A percentile compares a stretch with the other conserved stretches of the same genome.
These are phyloP conservation scores for Bimuria novae-zelandiae DNA, from an alignment of 2,329 filamentous ascomycete species.

Conservation along the genomic window DNA sequence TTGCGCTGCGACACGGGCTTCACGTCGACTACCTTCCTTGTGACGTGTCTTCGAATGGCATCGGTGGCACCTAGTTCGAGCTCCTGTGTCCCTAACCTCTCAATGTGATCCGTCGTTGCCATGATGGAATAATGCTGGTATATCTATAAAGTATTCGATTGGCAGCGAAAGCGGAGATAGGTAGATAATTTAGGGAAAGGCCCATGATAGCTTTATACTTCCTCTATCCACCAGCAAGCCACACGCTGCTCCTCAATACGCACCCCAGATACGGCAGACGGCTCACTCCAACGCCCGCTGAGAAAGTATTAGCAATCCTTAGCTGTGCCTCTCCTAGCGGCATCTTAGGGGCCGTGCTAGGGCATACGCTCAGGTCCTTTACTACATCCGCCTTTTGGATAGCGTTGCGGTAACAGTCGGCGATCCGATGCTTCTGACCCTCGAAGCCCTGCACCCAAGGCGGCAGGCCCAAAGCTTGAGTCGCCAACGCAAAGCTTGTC, in stretches of 20 bases:
- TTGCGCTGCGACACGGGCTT: conserved; percentile 59
- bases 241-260: not conserved
- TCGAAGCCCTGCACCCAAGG: not conserved
- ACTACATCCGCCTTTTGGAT: conserved; percentile 1
- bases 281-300: not conserved
- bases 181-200: not conserved
- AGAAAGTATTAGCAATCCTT: not conserved
- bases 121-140: not conserved
- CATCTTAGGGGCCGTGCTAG: not conserved
- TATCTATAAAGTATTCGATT: too few species aligned
- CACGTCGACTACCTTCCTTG: conserved; percentile 55
- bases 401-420: conserved; percentile 1
- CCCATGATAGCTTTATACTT: not conserved
- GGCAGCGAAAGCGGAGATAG: not conserved
- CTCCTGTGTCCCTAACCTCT: conserved; percentile 44
- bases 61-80: conserved; percentile 61
- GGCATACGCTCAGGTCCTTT: not conserved
- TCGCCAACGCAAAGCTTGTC: not conserved
- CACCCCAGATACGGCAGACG: too few species aligned
- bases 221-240: not conserved
- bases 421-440: not conserved
- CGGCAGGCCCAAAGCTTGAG: conserved; percentile 1
- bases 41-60: conserved; percentile 56
- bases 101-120: conserved; percentile 8
- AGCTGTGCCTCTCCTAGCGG: not conserved